Base-by-base conservation (phyloP, 1,284 basidiomycete genomes). In the Meripilus lineatus region DNA sequence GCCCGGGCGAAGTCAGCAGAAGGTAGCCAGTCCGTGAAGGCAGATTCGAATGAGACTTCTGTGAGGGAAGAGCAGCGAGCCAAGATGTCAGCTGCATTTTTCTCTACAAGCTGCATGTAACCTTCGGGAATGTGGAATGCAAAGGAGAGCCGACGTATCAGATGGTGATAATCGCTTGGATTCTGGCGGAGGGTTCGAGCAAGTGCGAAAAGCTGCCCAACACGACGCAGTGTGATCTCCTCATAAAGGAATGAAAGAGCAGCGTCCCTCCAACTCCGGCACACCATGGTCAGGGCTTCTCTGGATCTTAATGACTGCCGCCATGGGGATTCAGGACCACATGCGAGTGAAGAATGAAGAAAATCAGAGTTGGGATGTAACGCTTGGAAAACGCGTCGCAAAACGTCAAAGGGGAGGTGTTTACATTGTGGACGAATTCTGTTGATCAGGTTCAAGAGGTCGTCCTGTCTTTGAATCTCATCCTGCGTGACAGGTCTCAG, bases 151-250 rank as follows among this genome's bases (percentile, higher is more conserved):
- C 40, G 14, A 11, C 25, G n/a, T 11, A 41, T 21, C 5, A 41
- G 11, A 13, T 21, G 3, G 10, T 17, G 11, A 5, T 32, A 14
- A 4, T 33, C 18, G n/a, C n/a, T n/a, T 13, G 40, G 33, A 15
- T 26, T 15, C 14, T 21, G 13, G 10, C 14, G 8, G 26, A 49
- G 20, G 6, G 45, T 43, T 30, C 45, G 20, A 3, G 18, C n/a
- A 3, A 49, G 28, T 6, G 48, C 44, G 26, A 40, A 13, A 4
- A 44, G 14, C n/a, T 49, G 45, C 4, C 44, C 44, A 11, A 36
- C 44, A n/a, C 35, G 45, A 8, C 44, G 41, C 3, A 49, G 13
- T 4, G 32, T 34, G 21, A 49, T 33, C n/a, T 49, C 48, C 7
- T 33, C 17, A 40, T 49, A 49, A 18, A 49, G 25, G 30, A 41